Base-by-base conservation (phyloP, 2,329 filamentous ascomycete species). In the Raffaelea albimanens region DNA sequence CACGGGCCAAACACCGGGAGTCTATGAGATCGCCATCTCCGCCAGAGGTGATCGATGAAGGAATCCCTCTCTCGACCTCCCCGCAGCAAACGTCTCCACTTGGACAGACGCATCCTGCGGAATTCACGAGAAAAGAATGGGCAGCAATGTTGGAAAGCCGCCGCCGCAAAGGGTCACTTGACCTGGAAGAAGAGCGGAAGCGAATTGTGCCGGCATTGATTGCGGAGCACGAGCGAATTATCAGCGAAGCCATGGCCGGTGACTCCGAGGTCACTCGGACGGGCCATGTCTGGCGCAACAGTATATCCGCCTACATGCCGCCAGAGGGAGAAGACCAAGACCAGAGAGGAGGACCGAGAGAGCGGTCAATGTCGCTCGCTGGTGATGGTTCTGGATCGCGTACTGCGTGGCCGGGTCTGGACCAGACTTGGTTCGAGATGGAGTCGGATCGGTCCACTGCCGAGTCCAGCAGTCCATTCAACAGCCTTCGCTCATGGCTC, bases 221-320 rank as follows among this genome's bases (percentile, higher is more conserved):
- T 19, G 52, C 52, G 5, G 53, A 55, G 36, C 53, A 55, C 40
- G 53, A 55, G 46, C 53, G 53, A 40, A 51, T 53, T 39, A 55
- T 55, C 34, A 51, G 40, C 31, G 52, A 54, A 4, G 42, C 47
- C 29, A 55, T 54, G 36, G 53, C 53, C 1, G 46, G 50, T 3
- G 53, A 55, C 22, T 53, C 54, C 36, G 53, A 55, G 40, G 47
- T 55, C 18, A 54, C 43, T 47, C 48, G 46, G 20, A 46, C 48
- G 44, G 53, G 53, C 25, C 40, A 33, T 25, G 50, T 52, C 18
- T 55, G 53, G 53, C 50, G 44, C 34, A 47, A 52, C 50, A 47
- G 18, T 2, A 43, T 39, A 20, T 22, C 50, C 2, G 16, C 19
- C 19, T 20, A 20, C 2, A 18, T n/a, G 11, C 18, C 45, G 22